These are phyloP conservation scores for Candida palmyrensis DNA, from an alignment of 805 yeast species.

Conservation along the genomic window DNA sequence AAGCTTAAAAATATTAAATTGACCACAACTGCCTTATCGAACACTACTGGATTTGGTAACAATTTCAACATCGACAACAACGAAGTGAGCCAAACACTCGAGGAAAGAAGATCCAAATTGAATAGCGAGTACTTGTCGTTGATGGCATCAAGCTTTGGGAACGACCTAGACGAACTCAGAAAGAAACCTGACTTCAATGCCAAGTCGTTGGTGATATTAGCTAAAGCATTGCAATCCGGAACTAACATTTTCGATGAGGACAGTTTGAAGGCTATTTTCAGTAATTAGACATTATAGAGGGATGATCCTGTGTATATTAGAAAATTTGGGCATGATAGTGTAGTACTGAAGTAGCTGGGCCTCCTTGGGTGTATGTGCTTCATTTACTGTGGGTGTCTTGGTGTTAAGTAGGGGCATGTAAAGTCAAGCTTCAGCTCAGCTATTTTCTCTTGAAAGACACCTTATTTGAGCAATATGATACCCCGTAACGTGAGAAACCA, in stretches of 20 bases:
- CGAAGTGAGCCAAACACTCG: constrained; percentile 17
- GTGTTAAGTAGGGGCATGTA: too few species aligned
- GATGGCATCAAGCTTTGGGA: constrained; percentile 56
- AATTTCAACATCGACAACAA: constrained; percentile 7
- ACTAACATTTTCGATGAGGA: constrained; percentile 56
- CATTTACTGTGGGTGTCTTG: too few species aligned
- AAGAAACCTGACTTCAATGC: constrained; percentile 57
- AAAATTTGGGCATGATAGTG: too few species aligned
- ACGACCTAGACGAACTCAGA: constrained; percentile 56
- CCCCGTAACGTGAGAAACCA: too few species aligned
- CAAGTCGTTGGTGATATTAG: constrained; percentile 52
- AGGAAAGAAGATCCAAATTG: constrained; percentile 30
- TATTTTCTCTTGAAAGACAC: too few species aligned
- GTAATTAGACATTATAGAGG: too few species aligned
- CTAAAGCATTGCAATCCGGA: constrained; percentile 54
- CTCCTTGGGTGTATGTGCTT: too few species aligned
- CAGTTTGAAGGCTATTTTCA: constrained; percentile 24
- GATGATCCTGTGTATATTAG: too few species aligned
- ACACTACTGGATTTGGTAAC: constrained; percentile 10
- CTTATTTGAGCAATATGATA: too few species aligned
- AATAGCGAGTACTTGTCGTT: constrained; percentile 48
- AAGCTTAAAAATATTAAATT: constrained; percentile 19
- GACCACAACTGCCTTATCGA: constrained; percentile 18
- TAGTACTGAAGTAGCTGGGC: too few species aligned
- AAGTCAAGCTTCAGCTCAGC: too few species aligned